These are phyloP conservation scores for Plasmodium gonderi DNA, from an alignment of 169 alveolate genomes.

Conservation along the genomic window DNA sequence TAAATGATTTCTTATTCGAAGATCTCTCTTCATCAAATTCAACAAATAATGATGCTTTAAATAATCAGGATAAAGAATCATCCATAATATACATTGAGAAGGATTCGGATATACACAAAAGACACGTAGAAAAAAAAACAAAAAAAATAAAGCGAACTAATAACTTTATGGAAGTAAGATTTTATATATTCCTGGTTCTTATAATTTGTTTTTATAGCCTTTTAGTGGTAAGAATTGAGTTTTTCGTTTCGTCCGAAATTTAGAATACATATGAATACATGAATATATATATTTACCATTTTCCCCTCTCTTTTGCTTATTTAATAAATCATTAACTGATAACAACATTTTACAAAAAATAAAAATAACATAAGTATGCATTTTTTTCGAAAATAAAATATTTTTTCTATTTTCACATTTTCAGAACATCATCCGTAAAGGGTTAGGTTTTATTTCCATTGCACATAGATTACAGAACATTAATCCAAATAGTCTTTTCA, in stretches of 20 bases:
- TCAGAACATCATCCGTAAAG: neutral
- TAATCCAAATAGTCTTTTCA: neutral
- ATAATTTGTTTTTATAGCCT: slow-evolving; percentile 4
- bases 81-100: neutral
- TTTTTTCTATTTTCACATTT: neutral
- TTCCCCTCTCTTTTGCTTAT: neutral
- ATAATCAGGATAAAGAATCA: neutral
- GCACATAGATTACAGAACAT: neutral
- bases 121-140: neutral
- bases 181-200: slow-evolving; percentile 11
- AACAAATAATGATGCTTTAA: neutral
- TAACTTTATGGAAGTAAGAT: neutral
- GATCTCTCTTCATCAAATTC: neutral
- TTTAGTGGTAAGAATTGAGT: slow-evolving; percentile 10
- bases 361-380: neutral
- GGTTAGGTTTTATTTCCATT: neutral
- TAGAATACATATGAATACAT: neutral
- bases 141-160: neutral
- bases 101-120: neutral
- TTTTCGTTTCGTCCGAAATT: neutral
- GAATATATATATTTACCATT: neutral
- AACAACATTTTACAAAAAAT: neutral
- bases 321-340: neutral
- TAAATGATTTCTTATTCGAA: neutral
- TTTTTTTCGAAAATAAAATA: neutral